Evolutionary conservation across 2,329 filamentous ascomycete genomes (phyloP).

Genomic region (Aureobasidium sp.): DNA sequence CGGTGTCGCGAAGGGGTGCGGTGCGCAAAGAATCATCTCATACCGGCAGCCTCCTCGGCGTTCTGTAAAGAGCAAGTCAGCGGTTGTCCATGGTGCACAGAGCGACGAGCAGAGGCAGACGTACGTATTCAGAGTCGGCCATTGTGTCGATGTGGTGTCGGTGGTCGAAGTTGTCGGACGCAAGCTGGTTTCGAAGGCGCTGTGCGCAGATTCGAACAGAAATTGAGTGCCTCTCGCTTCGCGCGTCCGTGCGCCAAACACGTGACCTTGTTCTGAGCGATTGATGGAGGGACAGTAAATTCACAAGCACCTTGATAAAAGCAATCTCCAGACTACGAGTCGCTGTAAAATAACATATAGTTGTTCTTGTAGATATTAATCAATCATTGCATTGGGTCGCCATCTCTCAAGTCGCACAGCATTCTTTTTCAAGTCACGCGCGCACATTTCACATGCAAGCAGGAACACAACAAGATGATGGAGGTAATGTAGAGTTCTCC

Average conservation of each 20-base stretch:
- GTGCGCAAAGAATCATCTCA: constrained; percentile 26
- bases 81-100: constrained; percentile 22
- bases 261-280: background rate
- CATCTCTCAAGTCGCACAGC: background rate
- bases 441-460: background rate
- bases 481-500: constrained; percentile 6
- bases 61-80: constrained; percentile 53
- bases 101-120: constrained; percentile 37
- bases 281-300: background rate
- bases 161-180: constrained; percentile 23
- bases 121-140: constrained; percentile 85
- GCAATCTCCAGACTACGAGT: background rate
- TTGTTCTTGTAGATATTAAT: background rate
- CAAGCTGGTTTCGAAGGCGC: constrained; percentile 6
- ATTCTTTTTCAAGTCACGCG: background rate
- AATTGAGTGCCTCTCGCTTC: constrained; percentile 10
- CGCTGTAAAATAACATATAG: background rate
- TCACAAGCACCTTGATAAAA: background rate
- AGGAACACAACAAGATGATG: background rate
- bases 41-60: constrained; percentile 89
- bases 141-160: constrained; percentile 52
- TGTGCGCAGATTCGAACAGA: constrained; percentile 7
- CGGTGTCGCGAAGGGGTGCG: constrained; percentile 22
- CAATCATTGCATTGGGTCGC: background rate
- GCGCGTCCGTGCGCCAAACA: background rate